Evolutionary conservation across 176 grass and related monocot species (phyloP).

Genomic region (Zizania latifolia): DNA sequence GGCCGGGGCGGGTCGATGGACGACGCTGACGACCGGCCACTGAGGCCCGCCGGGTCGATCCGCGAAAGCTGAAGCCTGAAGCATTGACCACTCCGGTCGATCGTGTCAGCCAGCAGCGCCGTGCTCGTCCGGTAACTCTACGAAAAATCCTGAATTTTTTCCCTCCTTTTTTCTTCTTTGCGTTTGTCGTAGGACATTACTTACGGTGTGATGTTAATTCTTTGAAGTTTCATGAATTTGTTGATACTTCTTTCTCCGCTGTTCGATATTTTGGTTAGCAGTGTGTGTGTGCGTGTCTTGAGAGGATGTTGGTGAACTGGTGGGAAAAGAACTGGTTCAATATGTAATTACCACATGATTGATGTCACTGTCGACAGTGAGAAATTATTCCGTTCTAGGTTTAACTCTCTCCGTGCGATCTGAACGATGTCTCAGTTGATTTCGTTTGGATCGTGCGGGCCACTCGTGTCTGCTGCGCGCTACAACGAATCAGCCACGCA

Average conservation of each 20-base stretch:
- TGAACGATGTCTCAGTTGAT: neutral
- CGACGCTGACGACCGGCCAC: slow-evolving; percentile 59
- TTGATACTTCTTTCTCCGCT: slow-evolving; percentile 13
- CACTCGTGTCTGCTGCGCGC: neutral
- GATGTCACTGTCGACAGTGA: neutral
- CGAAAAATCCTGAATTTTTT: slow-evolving; percentile 18
- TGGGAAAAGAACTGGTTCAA: slow-evolving; percentile 2
- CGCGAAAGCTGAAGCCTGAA: slow-evolving; percentile 23
- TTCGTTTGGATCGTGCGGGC: neutral
- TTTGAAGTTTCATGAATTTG: slow-evolving; percentile 27
- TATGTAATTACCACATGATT: slow-evolving; percentile 29
- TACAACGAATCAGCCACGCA: neutral
- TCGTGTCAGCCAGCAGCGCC: neutral
- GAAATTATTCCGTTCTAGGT: neutral
- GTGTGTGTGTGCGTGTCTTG: neutral
- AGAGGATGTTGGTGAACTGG: slow-evolving; percentile 11
- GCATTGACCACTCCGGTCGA: neutral
- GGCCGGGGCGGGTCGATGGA: slow-evolving; percentile 41
- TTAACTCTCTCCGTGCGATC: neutral
- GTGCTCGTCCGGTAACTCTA: slow-evolving; percentile 22
- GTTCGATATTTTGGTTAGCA: slow-evolving; percentile 25
- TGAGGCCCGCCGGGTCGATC: slow-evolving; percentile 35
- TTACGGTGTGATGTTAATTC: slow-evolving; percentile 31
- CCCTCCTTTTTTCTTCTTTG: neutral
- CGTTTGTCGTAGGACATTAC: slow-evolving; percentile 1